Evolutionary conservation across 345 rosid species (phyloP), one percentile per base, ranked within the genome.

Genomic region (Salix koriyanagi): DNA sequence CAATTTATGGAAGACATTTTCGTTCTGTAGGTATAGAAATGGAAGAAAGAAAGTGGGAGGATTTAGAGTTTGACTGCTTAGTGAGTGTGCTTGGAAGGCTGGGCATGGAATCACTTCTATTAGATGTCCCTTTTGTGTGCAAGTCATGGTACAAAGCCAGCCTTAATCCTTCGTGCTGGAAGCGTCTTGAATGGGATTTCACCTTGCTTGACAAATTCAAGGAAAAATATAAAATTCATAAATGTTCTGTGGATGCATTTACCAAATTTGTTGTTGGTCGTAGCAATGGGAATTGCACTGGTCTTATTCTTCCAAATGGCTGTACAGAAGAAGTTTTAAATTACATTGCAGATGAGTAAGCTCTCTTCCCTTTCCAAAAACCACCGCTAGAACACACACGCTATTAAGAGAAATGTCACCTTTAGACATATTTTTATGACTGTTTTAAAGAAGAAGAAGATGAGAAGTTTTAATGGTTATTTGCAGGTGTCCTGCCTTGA

Each of bases 121-220:
- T 76, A 18, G 61, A 69, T 69, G 74, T 76, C 14, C 74, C 79
- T 23, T 58, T 76, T 5, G 79, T 76, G 21, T 76, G 74, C 68
- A 76, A 76, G 68, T 76, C 69, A 26, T 69, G 79, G 79, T 41
- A 58, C 60, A 60, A 60, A 58, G 79, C 73, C 2, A 58, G 58
- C 67, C 67, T 36, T 10, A 23, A 69, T 44, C 73, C 79, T 69
- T 8, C 9, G 1, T 76, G 74, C 8, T 76, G 79, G 72, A 26
- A 36, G 13, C 23, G 4, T 2, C 48, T 76, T 67, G 52, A 2
- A 7, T 1, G 13, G 52, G 15, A 15, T 62, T 2, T 16, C 4
- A 13, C 9, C 60, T 46, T 26, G 13, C 13, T 26, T 1, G 19
- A 12, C 9, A 28, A 18, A 39, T 39, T 28, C 2, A 5, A 3